A percentile compares a stretch with the other conserved stretches of the same genome.
phyloP scores from a whole-genome alignment of 2,329 filamentous ascomycete genomes.

The Tolypocladium amazonense region DNA sequence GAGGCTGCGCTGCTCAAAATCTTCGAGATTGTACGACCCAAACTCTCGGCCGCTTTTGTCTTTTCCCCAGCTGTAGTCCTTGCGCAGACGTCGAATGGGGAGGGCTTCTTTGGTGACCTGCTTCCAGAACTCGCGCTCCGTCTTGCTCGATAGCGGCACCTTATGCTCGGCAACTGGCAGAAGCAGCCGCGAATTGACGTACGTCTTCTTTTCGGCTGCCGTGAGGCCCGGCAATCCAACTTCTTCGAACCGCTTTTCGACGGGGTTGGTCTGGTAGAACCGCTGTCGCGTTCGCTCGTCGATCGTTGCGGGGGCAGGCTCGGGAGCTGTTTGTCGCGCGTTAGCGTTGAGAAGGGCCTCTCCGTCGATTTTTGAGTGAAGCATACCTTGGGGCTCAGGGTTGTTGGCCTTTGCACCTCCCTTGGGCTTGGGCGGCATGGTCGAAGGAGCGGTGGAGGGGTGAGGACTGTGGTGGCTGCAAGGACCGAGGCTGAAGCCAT shows the following conservation, averaged over 20 bases:
- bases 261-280: slow-evolving; percentile 39
- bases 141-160: slow-evolving; percentile 30
- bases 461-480: not conserved
- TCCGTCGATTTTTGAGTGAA: not conserved
- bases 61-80: slow-evolving; percentile 35
- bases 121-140: slow-evolving; percentile 49
- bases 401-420: slow-evolving; percentile 8
- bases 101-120: slow-evolving; percentile 40
- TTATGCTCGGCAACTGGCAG: slow-evolving; percentile 25
- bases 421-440: slow-evolving; percentile 14
- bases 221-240: slow-evolving; percentile 34
- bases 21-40: slow-evolving; percentile 33
- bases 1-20: slow-evolving; percentile 31
- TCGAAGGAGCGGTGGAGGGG: slow-evolving; percentile 1
- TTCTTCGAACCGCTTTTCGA: slow-evolving; percentile 32
- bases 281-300: slow-evolving; percentile 35
- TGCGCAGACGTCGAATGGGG: slow-evolving; percentile 32
- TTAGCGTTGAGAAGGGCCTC: not conserved
- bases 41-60: slow-evolving; percentile 40
- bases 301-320: slow-evolving; percentile 31
- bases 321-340: slow-evolving; percentile 12
- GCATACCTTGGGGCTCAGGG: slow-evolving; percentile 13
- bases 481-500: not conserved
- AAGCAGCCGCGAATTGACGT: slow-evolving; percentile 35
- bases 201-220: slow-evolving; percentile 37